Evolutionary conservation across 2,329 filamentous ascomycete genomes (phyloP).

Genomic region (Alternaria infectoria): DNA sequence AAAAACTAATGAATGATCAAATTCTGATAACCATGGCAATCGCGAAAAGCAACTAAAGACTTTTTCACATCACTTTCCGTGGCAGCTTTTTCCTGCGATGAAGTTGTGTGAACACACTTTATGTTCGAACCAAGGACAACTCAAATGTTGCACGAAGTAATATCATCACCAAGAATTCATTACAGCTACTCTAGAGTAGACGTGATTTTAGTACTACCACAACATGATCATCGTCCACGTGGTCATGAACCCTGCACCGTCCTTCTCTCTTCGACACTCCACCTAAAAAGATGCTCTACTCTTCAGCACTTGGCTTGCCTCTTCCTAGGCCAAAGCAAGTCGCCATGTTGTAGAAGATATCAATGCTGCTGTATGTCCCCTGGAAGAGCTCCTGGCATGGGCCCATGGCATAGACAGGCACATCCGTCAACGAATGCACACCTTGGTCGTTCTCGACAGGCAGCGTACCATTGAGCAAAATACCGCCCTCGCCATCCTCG

Average conservation of each 20-base stretch:
- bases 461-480: conserved; percentile 78
- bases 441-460: conserved; percentile 67
- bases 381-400: conserved; percentile 80
- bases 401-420: conserved; percentile 73
- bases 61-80: background rate
- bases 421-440: conserved; percentile 49
- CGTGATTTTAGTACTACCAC: background rate
- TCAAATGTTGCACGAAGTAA: background rate
- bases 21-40: background rate
- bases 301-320: background rate
- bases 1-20: background rate
- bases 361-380: conserved; percentile 72
- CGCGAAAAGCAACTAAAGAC: background rate
- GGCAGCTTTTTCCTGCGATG: background rate
- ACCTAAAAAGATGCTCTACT: background rate
- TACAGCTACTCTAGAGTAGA: background rate
- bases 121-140: background rate
- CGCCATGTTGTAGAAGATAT: conserved; percentile 77
- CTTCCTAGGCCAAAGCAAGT: conserved; percentile 63
- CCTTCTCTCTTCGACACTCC: background rate
- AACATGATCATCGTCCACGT: background rate
- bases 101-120: background rate
- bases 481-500: conserved; percentile 68
- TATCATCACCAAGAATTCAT: conserved; percentile 8
- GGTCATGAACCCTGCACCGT: background rate